phyloP scores from a whole-genome alignment of 129 eudicot species.

The Logfia minima region DNA sequence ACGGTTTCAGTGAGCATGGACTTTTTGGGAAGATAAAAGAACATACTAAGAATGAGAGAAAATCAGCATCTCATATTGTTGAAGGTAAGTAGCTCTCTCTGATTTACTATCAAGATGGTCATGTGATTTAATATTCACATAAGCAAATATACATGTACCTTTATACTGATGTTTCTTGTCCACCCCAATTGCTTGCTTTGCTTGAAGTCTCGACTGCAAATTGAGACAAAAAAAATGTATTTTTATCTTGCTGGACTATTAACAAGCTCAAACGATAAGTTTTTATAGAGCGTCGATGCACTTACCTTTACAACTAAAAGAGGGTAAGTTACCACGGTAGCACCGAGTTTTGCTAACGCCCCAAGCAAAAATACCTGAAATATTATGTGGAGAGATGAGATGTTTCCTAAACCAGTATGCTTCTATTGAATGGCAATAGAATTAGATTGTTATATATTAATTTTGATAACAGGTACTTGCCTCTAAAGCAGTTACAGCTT shows the following conservation, averaged over 20 bases:
- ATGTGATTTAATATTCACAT: neutral
- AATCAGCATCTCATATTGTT: neutral
- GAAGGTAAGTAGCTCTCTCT: slow-evolving; percentile 7
- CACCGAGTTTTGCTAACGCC: slow-evolving; percentile 97
- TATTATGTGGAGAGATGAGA: slow-evolving; percentile 20
- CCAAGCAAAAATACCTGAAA: slow-evolving; percentile 84
- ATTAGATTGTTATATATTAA: neutral
- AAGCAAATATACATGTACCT: slow-evolving; percentile 37
- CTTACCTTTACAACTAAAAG: slow-evolving; percentile 89
- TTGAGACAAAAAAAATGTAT: neutral
- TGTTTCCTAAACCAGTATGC: neutral
- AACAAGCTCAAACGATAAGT: slow-evolving; percentile 5
- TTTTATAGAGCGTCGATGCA: neutral
- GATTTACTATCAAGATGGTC: neutral
- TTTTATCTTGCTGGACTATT: neutral
- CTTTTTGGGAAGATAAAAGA: neutral
- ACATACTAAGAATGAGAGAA: neutral
- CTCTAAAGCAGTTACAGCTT: slow-evolving; percentile 90
- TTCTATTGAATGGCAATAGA: neutral
- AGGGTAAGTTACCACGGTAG: slow-evolving; percentile 94
- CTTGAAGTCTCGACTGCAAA: slow-evolving; percentile 91
- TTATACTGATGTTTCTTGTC: slow-evolving; percentile 84
- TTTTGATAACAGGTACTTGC: slow-evolving; percentile 36
- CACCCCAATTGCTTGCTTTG: slow-evolving; percentile 65
- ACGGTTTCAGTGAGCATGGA: neutral